phyloP scores from a whole-genome alignment of 2,329 filamentous ascomycete species.

The Hirsutella thompsonii region DNA sequence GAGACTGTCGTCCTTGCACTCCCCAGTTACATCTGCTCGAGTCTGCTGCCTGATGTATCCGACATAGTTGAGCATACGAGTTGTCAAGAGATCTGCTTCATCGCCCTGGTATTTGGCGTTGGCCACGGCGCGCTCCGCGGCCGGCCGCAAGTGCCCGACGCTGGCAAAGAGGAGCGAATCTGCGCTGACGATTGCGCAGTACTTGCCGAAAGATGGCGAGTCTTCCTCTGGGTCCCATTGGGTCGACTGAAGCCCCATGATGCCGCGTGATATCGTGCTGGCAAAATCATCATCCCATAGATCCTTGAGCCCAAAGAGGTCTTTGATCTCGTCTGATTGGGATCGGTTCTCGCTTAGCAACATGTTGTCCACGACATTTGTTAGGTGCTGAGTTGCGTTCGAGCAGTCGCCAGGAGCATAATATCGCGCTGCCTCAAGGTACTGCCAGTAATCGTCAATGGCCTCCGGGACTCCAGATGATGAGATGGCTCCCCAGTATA shows the following conservation, averaged over 20 bases:
- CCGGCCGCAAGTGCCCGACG: conserved; percentile 19
- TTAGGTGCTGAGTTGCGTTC: conserved; percentile 44
- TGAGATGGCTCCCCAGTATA: conserved; percentile 68
- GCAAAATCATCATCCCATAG: conserved; percentile 37
- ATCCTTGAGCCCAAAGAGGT: conserved; percentile 31
- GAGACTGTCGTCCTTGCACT: conserved; percentile 4
- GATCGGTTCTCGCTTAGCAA: conserved; percentile 25
- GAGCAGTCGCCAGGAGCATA: conserved; percentile 49
- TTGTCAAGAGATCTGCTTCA: conserved; percentile 23
- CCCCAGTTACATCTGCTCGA: conserved; percentile 11
- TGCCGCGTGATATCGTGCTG: conserved; percentile 24
- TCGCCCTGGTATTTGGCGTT: conserved; percentile 24
- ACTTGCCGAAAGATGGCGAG: conserved; percentile 26
- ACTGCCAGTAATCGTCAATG: conserved; percentile 64
- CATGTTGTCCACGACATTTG: conserved; percentile 36
- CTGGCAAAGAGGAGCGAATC: conserved; percentile 26
- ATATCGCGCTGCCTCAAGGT: conserved; percentile 36
- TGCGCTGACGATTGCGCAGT: conserved; percentile 34
- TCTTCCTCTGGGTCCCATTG: conserved; percentile 41
- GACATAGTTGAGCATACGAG: conserved; percentile 37
- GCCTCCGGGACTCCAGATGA: conserved; percentile 70
- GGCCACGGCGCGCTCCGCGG: conserved; percentile 25
- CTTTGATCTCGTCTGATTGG: conserved; percentile 33
- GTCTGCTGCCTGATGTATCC: conserved; percentile 23
- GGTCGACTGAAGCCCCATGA: conserved; percentile 29